A percentile compares a stretch with the other conserved stretches of the same genome.
Conservation (phyloP, 2,329 filamentous ascomycete species). For the Beauveria pseudobassiana region DNA sequence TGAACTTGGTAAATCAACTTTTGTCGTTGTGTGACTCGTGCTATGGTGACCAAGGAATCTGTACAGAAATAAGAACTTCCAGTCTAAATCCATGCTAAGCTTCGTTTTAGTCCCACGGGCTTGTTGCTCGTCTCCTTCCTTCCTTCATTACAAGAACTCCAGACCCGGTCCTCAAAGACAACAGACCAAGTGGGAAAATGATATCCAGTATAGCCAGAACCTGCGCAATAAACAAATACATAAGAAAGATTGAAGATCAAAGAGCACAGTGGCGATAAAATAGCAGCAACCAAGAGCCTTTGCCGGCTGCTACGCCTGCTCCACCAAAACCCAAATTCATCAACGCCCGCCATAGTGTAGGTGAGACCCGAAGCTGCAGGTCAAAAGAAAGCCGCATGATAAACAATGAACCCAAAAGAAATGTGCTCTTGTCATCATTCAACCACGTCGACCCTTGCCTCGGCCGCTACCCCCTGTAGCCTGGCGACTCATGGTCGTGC, state of each 20-base stretch:
- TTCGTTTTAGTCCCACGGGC: neutral
- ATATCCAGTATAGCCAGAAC: constrained; percentile 1
- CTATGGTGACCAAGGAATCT: neutral
- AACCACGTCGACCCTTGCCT: constrained; percentile 33
- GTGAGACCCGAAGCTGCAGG: neutral
- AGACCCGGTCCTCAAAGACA: neutral
- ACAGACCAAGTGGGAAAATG: neutral
- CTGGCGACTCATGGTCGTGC: constrained; percentile 46
- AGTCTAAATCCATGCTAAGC: neutral
- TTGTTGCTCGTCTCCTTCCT: neutral
- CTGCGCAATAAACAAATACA: neutral
- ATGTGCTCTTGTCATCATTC: neutral
- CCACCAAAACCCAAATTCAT: neutral
- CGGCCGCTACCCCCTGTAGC: constrained; percentile 42
- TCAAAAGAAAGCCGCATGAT: neutral
- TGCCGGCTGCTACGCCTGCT: neutral
- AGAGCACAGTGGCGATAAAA: neutral
- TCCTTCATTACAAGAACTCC: neutral
- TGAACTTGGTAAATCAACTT: neutral
- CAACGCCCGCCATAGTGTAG: constrained; percentile 4
- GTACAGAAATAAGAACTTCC: neutral
- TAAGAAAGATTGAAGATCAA: neutral
- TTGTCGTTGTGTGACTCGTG: neutral
- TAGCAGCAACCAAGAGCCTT: neutral
- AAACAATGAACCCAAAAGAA: neutral